Evolutionary conservation across 108 stramenopile species (phyloP).

Genomic region (Skeletonema marinoi): DNA sequence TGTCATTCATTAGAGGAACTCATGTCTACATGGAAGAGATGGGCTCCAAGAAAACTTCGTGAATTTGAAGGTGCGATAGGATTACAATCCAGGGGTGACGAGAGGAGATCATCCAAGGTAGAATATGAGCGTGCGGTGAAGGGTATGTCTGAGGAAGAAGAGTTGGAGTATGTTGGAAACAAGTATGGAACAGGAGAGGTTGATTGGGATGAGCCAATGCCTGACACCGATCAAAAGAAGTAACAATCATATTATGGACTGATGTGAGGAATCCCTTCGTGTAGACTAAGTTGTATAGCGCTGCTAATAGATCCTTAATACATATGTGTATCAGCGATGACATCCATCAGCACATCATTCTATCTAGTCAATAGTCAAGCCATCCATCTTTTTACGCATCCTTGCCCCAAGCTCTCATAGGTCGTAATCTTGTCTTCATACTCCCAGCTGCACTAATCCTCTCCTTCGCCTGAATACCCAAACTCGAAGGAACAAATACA

Average conservation of each 20-base stretch:
- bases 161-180: conserved; percentile 59
- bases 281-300: neutral
- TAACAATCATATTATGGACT: conserved; percentile 8
- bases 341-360: neutral
- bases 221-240: neutral
- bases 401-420: conserved; percentile 65
- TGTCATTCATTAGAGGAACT: conserved; percentile 61
- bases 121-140: conserved; percentile 52
- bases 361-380: neutral
- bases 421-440: conserved; percentile 74
- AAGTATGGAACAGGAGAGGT: conserved; percentile 51
- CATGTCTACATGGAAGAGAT: conserved; percentile 39
- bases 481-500: conserved; percentile 75
- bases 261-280: neutral
- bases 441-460: conserved; percentile 64
- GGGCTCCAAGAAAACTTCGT: conserved; percentile 50
- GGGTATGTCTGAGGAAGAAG: conserved; percentile 79
- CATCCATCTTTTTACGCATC: conserved; percentile 30
- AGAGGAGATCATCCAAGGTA: conserved; percentile 4
- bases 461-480: conserved; percentile 68
- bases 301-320: neutral
- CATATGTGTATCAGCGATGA: neutral
- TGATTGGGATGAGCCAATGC: conserved; percentile 29
- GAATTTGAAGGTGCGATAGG: conserved; percentile 51
- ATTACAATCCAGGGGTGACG: conserved; percentile 38